A percentile compares a stretch with the other conserved stretches of the same genome.
Evolutionary conservation across 1,284 basidiomycete species (phyloP).

Genomic region (Austropuccinia psidii): DNA sequence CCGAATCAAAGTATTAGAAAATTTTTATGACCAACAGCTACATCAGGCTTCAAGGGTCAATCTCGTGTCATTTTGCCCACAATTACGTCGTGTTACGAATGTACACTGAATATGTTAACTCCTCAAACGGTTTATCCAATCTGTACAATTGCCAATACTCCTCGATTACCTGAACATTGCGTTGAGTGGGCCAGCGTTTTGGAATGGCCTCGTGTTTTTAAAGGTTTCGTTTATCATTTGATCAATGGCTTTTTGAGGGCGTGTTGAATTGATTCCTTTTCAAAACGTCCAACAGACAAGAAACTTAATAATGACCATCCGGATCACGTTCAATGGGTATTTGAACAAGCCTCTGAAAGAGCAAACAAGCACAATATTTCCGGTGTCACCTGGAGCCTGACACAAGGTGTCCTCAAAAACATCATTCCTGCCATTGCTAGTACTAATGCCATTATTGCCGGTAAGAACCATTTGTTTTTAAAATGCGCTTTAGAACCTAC

Average conservation of each 20-base stretch:
- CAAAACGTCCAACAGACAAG: slow-evolving; percentile 63
- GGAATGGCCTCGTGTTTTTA: slow-evolving; percentile 89
- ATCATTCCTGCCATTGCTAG: slow-evolving; percentile 98
- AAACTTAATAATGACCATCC: slow-evolving; percentile 94
- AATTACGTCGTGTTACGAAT: slow-evolving; percentile 94
- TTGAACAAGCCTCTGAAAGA: slow-evolving; percentile 65
- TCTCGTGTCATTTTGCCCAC: slow-evolving; percentile 94
- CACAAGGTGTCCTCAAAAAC: slow-evolving; percentile 98
- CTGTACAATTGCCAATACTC: slow-evolving; percentile 98
- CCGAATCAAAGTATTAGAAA: background rate
- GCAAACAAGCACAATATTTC: slow-evolving; percentile 91
- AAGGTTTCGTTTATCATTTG: slow-evolving; percentile 55
- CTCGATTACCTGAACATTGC: slow-evolving; percentile 94
- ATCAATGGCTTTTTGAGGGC: background rate
- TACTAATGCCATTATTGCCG: slow-evolving; percentile 91
- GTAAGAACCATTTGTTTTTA: slow-evolving; percentile 54
- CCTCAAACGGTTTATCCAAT: slow-evolving; percentile 96
- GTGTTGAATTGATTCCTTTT: background rate
- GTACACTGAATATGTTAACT: slow-evolving; percentile 95
- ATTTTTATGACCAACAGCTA: background rate
- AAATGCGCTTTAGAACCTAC: no score
- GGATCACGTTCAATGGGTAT: slow-evolving; percentile 93
- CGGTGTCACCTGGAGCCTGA: slow-evolving; percentile 94
- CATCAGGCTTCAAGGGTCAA: slow-evolving; percentile 90
- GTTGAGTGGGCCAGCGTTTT: slow-evolving; percentile 99